Base-by-base conservation (phyloP, 2,329 filamentous ascomycete species). In the Cephalotrichum gorgonifer region DNA sequence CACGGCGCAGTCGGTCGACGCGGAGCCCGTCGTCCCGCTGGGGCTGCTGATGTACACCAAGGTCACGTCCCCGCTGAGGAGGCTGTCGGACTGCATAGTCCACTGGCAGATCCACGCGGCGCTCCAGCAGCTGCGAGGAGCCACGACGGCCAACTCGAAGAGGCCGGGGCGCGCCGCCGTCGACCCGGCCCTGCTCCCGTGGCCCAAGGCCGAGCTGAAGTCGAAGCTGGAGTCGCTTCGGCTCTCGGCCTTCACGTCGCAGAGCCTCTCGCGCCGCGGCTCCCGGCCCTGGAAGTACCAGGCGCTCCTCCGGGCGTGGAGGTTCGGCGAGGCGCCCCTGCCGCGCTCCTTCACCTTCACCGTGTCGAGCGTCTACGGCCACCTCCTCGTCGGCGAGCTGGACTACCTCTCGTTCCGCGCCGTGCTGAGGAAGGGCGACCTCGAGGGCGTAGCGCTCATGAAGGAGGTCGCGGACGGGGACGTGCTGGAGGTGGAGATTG, bases 21-120 rank as follows among this genome's bases (percentile, higher is more conserved):
- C 80, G 0, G 74, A 71, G 8, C 74, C 74, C 5, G 75, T 83
- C 61, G 72, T 76, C 52, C 67, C 74, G 42, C 69, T 84, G 51
- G 82, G 81, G 17, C 58, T 76, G 2, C 70, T 78, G 48, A 75
- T 76, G 64, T 83, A 85, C 60, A 67, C 76, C 51, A 83, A 81
- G 55, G 74, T 74, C 35, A 85, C 82, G 7, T 82, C 77, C 45
- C 82, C 82, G 17, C 69, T 86, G n/a, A 78, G 82, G 30, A 75
- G 82, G 41, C 85, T 75, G 62, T 64, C 69, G 5, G 82, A 86
- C 60, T 64, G 85, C 43, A 59, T 85, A 28, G 72, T 76, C 2
- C 81, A 85, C 63, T 85, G 79, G 78, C 81, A 85, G 60, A 76
- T 85, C 53, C 74, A 83, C 57, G 75, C 74, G n/a, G n/a, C n/a